Base-by-base conservation (phyloP, 2,329 filamentous ascomycete species). In the Cladosporium sp. region DNA sequence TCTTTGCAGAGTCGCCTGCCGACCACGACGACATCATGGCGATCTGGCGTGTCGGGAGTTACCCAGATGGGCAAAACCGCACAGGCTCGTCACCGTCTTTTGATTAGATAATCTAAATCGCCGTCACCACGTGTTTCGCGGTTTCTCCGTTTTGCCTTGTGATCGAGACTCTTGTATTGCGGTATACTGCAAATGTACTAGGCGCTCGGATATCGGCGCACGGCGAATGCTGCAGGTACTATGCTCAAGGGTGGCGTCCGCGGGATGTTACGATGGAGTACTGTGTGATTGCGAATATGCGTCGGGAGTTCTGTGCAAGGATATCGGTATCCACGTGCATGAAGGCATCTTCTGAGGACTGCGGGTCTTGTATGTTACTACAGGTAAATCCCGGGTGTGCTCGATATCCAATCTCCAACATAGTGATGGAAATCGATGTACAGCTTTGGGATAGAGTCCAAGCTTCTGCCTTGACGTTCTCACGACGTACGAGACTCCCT, bases 121-220 rank as follows among this genome's bases (percentile, higher is more conserved):
- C 39, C 43, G 57, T 49, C 58, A 60, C 58, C 58, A 61, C 58
- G 58, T 53, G 58, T 30, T 21, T 23, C n/a, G 16, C 8, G 23
- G 39, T 36, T 39, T 6, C n/a, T 21, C 30, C 30, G n/a, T 57
- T 16, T 36, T 46, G 39, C 39, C 39, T 21, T 46, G 39, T 23
- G 39, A 46, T 23, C 39, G 39, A n/a, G 34, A 58, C 4, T 10
- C 25, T 26, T 23, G n/a, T 32, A 11, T 49, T 34, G 36, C 43
- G 18, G 39, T 30, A 16, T 57, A 25, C n/a, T 21, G 16, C 26
- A 10, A 48, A 14, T 26, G 36, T 32, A n/a, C 57, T 49, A 59
- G 46, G 39, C 57, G 57, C 57, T 48, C 57, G 57, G 57, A 32
- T 59, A 59, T 43, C 57, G 57, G 57, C 57, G 54, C 54, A 39